Conservation (phyloP, 1,284 basidiomycete species). For the Ustilago cynodontis region DNA sequence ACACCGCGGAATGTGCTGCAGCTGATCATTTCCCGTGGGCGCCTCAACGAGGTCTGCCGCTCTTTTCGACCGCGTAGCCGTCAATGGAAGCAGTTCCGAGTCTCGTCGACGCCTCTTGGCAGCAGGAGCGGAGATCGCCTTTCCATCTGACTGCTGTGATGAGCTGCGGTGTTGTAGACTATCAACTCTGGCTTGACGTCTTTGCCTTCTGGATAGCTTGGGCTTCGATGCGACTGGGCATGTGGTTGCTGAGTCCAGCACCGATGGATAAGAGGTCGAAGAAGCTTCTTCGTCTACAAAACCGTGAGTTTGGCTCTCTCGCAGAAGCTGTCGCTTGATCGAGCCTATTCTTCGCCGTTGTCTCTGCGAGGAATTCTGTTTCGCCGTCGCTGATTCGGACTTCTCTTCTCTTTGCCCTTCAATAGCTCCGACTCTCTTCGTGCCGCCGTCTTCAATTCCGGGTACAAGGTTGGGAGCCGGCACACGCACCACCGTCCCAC, state of each 20-base stretch:
- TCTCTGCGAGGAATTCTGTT: conserved; percentile 25
- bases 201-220: conserved; percentile 12
- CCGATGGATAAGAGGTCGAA: neutral
- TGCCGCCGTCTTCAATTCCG: neutral
- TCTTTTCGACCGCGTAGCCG: neutral
- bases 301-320: neutral
- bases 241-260: too few species aligned
- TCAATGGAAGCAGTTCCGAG: neutral
- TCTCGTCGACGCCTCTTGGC: neutral
- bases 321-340: conserved; percentile 21
- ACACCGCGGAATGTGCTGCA: neutral
- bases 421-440: neutral
- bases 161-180: neutral
- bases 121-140: neutral
- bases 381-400: neutral
- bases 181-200: neutral
- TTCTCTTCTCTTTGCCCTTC: neutral
- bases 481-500: conserved; percentile 16
- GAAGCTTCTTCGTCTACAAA: neutral
- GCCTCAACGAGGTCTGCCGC: neutral
- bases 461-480: conserved; percentile 37
- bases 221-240: neutral
- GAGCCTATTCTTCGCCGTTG: conserved; percentile 18
- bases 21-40: neutral
- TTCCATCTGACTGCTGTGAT: neutral